Evolutionary conservation across 2,329 filamentous ascomycete species (phyloP).

Genomic region (Akanthomyces dipterigenus): DNA sequence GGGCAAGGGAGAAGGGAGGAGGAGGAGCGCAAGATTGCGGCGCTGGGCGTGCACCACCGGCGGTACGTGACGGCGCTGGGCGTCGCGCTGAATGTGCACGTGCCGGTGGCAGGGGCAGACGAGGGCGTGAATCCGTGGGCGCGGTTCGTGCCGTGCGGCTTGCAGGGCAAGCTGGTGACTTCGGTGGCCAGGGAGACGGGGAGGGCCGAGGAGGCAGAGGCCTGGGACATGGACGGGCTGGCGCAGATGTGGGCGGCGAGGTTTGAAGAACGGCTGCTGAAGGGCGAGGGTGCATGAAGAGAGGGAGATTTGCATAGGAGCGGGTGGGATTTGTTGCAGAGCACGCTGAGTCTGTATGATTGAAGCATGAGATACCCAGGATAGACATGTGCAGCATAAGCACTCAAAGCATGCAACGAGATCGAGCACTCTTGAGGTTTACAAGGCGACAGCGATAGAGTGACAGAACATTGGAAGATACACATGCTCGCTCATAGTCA

Average conservation of each 20-base stretch:
- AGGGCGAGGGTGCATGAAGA: background rate
- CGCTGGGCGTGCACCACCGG: constrained; percentile 84
- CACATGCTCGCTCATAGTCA: too few relatives aligned
- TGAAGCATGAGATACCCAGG: constrained; percentile 1
- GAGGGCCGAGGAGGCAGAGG: constrained; percentile 3
- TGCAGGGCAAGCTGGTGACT: constrained; percentile 74
- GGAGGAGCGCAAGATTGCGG: constrained; percentile 69
- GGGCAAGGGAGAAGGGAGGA: too few relatives aligned
- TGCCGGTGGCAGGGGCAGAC: constrained; percentile 39
- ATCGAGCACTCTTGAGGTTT: too few relatives aligned
- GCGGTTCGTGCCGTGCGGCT: constrained; percentile 83
- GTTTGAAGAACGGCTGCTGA: constrained; percentile 27
- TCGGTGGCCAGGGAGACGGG: constrained; percentile 54
- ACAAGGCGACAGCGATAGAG: too few relatives aligned
- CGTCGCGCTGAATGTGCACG: constrained; percentile 69
- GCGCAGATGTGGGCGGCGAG: constrained; percentile 27
- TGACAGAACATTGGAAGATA: too few relatives aligned
- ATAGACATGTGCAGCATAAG: constrained; percentile 1
- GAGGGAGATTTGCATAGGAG: background rate
- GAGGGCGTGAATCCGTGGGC: constrained; percentile 44
- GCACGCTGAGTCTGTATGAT: background rate
- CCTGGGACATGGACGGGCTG: constrained; percentile 23
- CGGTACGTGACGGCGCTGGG: constrained; percentile 80
- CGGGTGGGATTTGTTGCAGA: background rate
- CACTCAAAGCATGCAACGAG: background rate